Base-by-base conservation (phyloP, 768 basidiomycete species). In the Lentinula sp. region DNA sequence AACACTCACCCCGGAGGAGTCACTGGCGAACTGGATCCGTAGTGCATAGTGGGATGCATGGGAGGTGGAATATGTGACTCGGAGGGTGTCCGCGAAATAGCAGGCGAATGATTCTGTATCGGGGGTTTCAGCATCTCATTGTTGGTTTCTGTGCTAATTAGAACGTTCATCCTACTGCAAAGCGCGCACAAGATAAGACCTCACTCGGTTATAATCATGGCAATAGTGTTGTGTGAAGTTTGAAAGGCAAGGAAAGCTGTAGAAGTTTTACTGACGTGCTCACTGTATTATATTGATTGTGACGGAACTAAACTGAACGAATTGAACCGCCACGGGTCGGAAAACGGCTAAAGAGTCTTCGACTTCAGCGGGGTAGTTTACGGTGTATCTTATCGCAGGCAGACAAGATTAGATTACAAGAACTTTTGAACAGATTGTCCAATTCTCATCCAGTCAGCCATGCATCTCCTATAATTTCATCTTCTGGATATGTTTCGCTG, bases 401-500 rank as follows among this genome's bases (percentile, higher is more conserved):
- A 8, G 7, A 39, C 13, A 39, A 39, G 37, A 8, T 39, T 8
- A 8, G 13, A 52, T 16, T 9, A 28, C 28, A 49, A 49, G 23
- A 6, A 13, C 3, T 9, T 2, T 28, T 4, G 28, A 28, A 28
- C 37, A 39, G 5, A 13, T 1, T 8, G 1, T 51, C 23, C 28
- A 15, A 51, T n/a, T 51, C 50, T 40, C 53, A 39, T 35, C 53
- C 53, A 43, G 15, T 13, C 18, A 60, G 18, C 77, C 78, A 81
- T 18, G 57, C 63, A 34, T 70, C 65, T 1, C 72, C 79, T 35
- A 70, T 63, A 10, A 57, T 67, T 35, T 80, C 72, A 59, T 84
- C 83, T 45, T 83, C 78, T 1, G 83, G 83, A 67, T 79, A 84
- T 39, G 69, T 67, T 15, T 62, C 63, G 59, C 70, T 70, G 7